Evolutionary conservation across 768 basidiomycete species (phyloP), one percentile per base, ranked within the genome.

Genomic region (Kwoniella heveanensis): DNA sequence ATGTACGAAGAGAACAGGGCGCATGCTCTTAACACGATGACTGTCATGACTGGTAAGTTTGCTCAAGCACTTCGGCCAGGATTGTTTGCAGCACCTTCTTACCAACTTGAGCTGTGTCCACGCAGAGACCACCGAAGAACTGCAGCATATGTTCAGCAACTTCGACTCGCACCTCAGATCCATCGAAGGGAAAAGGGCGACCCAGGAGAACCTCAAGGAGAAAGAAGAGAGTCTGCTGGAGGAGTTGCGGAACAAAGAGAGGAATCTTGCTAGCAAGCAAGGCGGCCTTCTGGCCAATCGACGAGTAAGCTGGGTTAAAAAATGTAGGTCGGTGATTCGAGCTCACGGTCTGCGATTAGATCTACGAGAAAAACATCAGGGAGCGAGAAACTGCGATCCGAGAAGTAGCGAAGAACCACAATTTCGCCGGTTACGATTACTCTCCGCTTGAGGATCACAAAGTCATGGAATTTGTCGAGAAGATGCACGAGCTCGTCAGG

Each of bases 381-480:
- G 86, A 87, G 4, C 87, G 94, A 29, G 92, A 94, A 76, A 83
- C 84, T 15, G 81, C 88, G 24, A 88, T 97, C 59, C 86, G 85
- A 13, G 86, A 87, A 52, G 85, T 91, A 17, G 84, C 87, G 54
- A 82, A 86, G 36, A 86, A 86, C 67, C 83, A 89, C 69, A 83
- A 84, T 9, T 87, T 97, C 69, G 86, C 86, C 54, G 91, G 90
- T 0, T 92, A 86, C 74, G 86, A 85, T 56, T 83, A 86, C 53
- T 83, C 86, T 0, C 87, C 88, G 1, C 83, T 93, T 36, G 88
- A 88, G 54, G 84, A 86, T 44, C 85, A 86, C 44, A 85, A 91
- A 75, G 83, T 92, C 21, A 77, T 84, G 27, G 88, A 91, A 49
- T 94, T 96, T 76, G 82, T 87, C 25, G 81, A 86, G 9, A 85